These are phyloP conservation scores for Mortierella sp. DNA, from an alignment of 371 early-diverging fungal species.

Conservation along the genomic window DNA sequence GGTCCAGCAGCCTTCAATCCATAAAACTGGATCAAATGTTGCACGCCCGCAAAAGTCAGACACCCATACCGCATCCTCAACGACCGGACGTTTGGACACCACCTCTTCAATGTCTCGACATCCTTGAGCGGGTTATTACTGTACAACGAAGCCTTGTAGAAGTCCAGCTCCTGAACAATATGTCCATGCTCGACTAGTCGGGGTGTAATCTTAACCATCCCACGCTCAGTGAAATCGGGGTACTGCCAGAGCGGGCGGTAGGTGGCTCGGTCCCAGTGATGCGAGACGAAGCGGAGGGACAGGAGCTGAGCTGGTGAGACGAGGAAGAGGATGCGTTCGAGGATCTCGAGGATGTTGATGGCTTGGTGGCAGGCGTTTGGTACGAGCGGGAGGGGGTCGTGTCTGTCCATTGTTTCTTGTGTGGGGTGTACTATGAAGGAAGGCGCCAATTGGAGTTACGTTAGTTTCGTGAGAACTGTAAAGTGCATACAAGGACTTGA, in stretches of 20 bases:
- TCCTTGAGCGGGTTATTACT: neutral
- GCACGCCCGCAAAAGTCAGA: slow-evolving; percentile 20
- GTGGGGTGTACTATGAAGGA: neutral
- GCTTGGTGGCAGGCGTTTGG: slow-evolving; percentile 4
- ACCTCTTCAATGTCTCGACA: slow-evolving; percentile 5
- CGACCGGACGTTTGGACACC: slow-evolving; percentile 28
- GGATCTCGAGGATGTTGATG: slow-evolving; percentile 24
- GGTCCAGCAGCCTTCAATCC: neutral
- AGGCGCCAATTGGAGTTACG: neutral
- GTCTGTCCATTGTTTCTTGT: neutral
- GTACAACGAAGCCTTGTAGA: slow-evolving; percentile 12
- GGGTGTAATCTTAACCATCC: slow-evolving; percentile 4
- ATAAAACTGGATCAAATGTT: slow-evolving; percentile 20
- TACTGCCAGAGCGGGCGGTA: slow-evolving; percentile 21
- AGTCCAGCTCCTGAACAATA: slow-evolving; percentile 24
- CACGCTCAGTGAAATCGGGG: neutral
- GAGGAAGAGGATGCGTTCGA: slow-evolving; percentile 31
- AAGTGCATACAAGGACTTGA: too few relatives aligned
- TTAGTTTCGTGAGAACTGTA: neutral
- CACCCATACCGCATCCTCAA: slow-evolving; percentile 19
- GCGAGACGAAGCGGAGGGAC: slow-evolving; percentile 22
- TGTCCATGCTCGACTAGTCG: slow-evolving; percentile 12
- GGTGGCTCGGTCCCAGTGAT: slow-evolving; percentile 17
- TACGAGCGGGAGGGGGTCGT: neutral
- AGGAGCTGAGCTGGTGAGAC: slow-evolving; percentile 4